phyloP scores from a whole-genome alignment of 352 stramenopile species.

The Pythium diclinum region DNA sequence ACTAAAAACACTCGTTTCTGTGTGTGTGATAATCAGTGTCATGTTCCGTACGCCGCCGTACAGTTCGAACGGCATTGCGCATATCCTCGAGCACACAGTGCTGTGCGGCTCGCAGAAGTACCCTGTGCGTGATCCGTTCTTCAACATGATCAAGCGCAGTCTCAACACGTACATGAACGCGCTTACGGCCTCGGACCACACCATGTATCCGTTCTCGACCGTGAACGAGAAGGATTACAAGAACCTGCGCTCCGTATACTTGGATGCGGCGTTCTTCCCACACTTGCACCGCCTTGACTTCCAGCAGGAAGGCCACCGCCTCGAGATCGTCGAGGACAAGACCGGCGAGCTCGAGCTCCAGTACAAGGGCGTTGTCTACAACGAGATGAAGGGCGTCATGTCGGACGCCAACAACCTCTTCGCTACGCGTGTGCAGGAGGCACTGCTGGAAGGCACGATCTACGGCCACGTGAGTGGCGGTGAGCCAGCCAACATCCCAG shows the following conservation, averaged over 20 bases:
- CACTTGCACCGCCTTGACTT: constrained; percentile 79
- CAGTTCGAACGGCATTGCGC: constrained; percentile 96
- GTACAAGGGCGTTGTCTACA: constrained; percentile 97
- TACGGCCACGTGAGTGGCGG: constrained; percentile 84
- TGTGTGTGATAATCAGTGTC: constrained; percentile 68
- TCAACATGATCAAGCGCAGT: constrained; percentile 98
- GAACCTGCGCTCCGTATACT: constrained; percentile 97
- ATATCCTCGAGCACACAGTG: constrained; percentile 97
- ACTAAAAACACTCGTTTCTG: neutral
- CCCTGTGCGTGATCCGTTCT: constrained; percentile 98
- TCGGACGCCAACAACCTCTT: constrained; percentile 94
- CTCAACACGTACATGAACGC: constrained; percentile 99
- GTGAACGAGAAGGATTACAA: constrained; percentile 97
- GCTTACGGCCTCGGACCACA: constrained; percentile 98
- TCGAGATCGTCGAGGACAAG: constrained; percentile 50
- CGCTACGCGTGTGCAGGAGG: constrained; percentile 86
- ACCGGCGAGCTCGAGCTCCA: constrained; percentile 41
- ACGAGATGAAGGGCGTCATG: constrained; percentile 99
- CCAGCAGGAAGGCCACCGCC: constrained; percentile 74
- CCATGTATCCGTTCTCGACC: constrained; percentile 98
- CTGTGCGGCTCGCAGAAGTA: constrained; percentile 95
- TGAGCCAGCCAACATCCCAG: constrained; percentile 64
- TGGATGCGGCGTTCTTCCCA: constrained; percentile 97
- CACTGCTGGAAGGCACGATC: constrained; percentile 88
- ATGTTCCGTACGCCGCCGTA: constrained; percentile 97